phyloP scores from a whole-genome alignment of 1,284 basidiomycete genomes.

The Trametes hirsuta region DNA sequence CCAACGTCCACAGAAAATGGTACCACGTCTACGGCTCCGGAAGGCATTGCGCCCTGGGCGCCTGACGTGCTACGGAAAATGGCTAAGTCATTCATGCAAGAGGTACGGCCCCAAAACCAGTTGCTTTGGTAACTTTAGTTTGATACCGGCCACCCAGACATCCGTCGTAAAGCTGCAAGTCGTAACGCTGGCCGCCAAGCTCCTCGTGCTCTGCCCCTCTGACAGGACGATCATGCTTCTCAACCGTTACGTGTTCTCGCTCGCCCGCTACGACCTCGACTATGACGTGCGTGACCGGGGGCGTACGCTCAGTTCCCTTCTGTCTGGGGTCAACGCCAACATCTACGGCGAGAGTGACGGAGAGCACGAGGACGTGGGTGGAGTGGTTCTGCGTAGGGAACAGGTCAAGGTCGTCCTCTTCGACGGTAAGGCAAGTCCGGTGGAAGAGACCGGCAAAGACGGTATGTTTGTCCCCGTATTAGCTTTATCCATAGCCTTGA shows the following conservation, averaged over 20 bases:
- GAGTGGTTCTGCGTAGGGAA: constrained; percentile 80
- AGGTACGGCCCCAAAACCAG: constrained; percentile 48
- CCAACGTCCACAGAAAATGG: constrained; percentile 28
- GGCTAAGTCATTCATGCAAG: constrained; percentile 71
- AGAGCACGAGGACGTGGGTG: constrained; percentile 52
- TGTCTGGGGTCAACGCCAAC: constrained; percentile 56
- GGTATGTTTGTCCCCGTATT: constrained; percentile 19
- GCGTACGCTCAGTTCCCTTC: constrained; percentile 76
- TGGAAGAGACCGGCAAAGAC: constrained; percentile 39
- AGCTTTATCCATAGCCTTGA: too few species aligned
- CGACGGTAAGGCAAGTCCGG: constrained; percentile 62
- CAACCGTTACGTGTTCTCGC: constrained; percentile 72
- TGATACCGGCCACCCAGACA: constrained; percentile 44
- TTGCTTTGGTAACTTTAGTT: not conserved
- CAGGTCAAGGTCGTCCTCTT: constrained; percentile 83
- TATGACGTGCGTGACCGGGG: constrained; percentile 91
- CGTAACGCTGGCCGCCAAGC: constrained; percentile 82
- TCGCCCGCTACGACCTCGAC: constrained; percentile 87
- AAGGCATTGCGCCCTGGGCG: constrained; percentile 70
- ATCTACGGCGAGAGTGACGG: constrained; percentile 39
- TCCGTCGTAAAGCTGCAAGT: constrained; percentile 79
- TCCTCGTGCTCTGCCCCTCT: constrained; percentile 70
- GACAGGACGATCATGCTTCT: constrained; percentile 57
- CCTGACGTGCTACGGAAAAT: constrained; percentile 84
- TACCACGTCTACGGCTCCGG: constrained; percentile 30